phyloP scores from a whole-genome alignment of 805 yeast species.

The Yarrowia sp. region DNA sequence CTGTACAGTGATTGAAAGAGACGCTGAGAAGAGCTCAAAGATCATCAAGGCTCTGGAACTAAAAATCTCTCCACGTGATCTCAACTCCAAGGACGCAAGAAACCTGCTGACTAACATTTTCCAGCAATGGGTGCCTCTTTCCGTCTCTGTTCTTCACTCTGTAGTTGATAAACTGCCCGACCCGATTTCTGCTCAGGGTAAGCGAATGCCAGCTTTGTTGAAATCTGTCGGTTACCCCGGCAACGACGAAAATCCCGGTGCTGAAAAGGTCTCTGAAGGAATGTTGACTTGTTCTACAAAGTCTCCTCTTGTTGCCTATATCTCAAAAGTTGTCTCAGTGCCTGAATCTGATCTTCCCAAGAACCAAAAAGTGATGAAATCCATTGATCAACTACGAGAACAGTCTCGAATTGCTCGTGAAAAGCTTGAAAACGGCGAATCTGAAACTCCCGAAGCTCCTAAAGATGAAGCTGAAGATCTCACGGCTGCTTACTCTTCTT shows the following conservation, averaged over 20 bases:
- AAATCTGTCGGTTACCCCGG: slow-evolving; percentile 54
- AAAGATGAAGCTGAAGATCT: slow-evolving; percentile 41
- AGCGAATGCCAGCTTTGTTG: slow-evolving; percentile 66
- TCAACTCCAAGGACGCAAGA: slow-evolving; percentile 74
- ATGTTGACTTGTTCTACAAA: slow-evolving; percentile 66
- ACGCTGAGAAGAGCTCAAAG: slow-evolving; percentile 69
- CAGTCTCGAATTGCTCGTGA: slow-evolving; percentile 33
- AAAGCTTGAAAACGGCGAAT: slow-evolving; percentile 28
- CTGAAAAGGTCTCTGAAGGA: slow-evolving; percentile 45
- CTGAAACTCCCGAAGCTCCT: slow-evolving; percentile 28
- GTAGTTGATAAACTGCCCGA: slow-evolving; percentile 85
- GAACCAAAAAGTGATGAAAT: slow-evolving; percentile 40
- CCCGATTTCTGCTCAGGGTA: slow-evolving; percentile 71
- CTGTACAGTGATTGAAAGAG: slow-evolving; percentile 59
- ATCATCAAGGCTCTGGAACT: slow-evolving; percentile 69
- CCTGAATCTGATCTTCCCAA: slow-evolving; percentile 78
- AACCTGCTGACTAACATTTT: slow-evolving; percentile 61
- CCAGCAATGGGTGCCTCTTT: slow-evolving; percentile 93
- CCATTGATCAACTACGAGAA: slow-evolving; percentile 37
- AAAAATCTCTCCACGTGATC: slow-evolving; percentile 68
- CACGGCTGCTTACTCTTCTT: slow-evolving; percentile 45
- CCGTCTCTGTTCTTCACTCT: slow-evolving; percentile 77
- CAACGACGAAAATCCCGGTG: slow-evolving; percentile 28
- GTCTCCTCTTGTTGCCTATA: slow-evolving; percentile 71
- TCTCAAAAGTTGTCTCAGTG: slow-evolving; percentile 84